Percentiles rank a stretch among this genome's conserved stretches.
phyloP scores from a whole-genome alignment of 345 rosid genomes.

The Eucalyptus caleyi region DNA sequence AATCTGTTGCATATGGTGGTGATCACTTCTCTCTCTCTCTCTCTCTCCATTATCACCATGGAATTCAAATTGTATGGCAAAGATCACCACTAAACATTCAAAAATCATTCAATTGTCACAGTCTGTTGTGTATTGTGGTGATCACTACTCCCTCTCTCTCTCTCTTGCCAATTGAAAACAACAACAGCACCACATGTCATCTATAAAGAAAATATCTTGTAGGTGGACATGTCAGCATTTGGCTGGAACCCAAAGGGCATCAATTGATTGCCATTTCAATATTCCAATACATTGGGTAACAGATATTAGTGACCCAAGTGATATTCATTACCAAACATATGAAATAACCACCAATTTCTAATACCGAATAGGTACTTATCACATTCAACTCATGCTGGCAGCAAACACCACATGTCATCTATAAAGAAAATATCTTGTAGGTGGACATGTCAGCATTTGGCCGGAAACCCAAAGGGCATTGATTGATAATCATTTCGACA shows the following conservation, averaged over 20 bases:
- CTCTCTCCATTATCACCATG: not conserved
- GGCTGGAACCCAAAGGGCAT: not conserved
- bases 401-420: not conserved
- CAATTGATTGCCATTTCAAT: not conserved
- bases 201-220: not conserved
- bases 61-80: not conserved
- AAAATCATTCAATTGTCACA: not conserved
- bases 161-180: not conserved
- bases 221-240: not conserved
- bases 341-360: not conserved
- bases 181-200: not conserved
- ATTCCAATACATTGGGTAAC: not conserved
- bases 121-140: not conserved
- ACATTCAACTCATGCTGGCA: not conserved
- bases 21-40: not conserved
- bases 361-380: slow-evolving; percentile 15
- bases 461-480: not conserved
- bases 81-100: not conserved
- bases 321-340: not conserved
- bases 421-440: not conserved
- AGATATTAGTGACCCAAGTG: not conserved
- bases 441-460: not conserved
- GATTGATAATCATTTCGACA: not conserved
- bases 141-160: not conserved
- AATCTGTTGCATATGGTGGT: not conserved